phyloP scores from a whole-genome alignment of 2,329 filamentous ascomycete species.

The Hymenoscyphus linearis region DNA sequence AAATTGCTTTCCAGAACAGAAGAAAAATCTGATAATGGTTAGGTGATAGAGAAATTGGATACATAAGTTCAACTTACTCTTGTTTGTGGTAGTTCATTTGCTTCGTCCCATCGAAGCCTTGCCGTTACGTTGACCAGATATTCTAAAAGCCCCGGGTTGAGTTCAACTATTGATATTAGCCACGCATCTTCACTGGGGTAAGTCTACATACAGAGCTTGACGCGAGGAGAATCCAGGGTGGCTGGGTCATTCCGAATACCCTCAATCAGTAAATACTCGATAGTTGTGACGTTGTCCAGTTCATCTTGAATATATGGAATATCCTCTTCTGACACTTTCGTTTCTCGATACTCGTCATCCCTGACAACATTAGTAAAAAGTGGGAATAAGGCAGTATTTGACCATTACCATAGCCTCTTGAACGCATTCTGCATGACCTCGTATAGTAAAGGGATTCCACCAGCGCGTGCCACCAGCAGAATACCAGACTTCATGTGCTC shows the following conservation, averaged over 20 bases:
- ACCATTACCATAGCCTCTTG: conserved; percentile 31
- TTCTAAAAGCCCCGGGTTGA: conserved; percentile 64
- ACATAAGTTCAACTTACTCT: conserved; percentile 43
- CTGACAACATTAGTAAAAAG: conserved; percentile 15
- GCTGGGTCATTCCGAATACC: conserved; percentile 47
- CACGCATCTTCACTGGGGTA: neutral
- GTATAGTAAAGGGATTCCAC: conserved; percentile 30
- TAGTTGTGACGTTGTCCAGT: conserved; percentile 57
- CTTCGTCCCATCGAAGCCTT: conserved; percentile 69
- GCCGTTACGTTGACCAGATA: conserved; percentile 66
- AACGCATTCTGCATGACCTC: conserved; percentile 30
- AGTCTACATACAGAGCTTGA: conserved; percentile 44
- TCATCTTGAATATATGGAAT: conserved; percentile 46
- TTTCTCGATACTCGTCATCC: conserved; percentile 33
- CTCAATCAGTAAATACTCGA: conserved; percentile 57
- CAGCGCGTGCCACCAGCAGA: conserved; percentile 44
- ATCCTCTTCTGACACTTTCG: conserved; percentile 29
- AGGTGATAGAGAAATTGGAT: neutral
- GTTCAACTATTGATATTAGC: conserved; percentile 37
- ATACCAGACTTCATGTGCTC: conserved; percentile 53
- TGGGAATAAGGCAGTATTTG: neutral
- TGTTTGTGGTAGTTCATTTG: conserved; percentile 55
- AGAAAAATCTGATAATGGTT: conserved; percentile 58
- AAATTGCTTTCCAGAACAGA: conserved; percentile 85
- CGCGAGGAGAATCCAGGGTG: conserved; percentile 35